Base-by-base conservation (phyloP, 805 yeast genomes). In the Lachancea lanzarotensis region DNA sequence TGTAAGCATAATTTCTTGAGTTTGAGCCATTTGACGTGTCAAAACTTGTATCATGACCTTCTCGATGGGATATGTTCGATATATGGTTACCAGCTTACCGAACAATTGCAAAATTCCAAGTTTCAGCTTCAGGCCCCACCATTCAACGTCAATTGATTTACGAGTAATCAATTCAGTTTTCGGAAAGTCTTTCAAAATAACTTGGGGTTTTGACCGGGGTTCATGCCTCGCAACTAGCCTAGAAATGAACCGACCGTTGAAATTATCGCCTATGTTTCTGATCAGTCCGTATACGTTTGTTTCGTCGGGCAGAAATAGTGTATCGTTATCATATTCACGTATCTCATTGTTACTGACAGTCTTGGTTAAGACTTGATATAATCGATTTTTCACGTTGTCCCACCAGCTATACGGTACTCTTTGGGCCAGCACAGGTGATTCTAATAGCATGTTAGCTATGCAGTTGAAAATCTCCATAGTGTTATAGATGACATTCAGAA, bases 391-490 rank as follows among this genome's bases (percentile, higher is more conserved):
- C 37, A 55, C 50, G 35, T 54, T 55, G 30, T 43, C 52, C 66
- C 66, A 62, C 65, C 65, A 60, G 17, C 16, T 29, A 18, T 16
- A 11, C 16, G 39, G 31, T 4, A 39, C 35, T 16, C 12, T 33
- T 10, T 33, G 31, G 16, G 19, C 40, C 16, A 44, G 16, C 22
- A 25, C 40, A 1, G 43, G 43, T 3, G 27, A 17, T 15, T 44
- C 38, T 15, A 52, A 36, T 26, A 47, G 30, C 37, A 57, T 52
- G 10, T 54, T 55, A 1, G 75, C 60, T 10, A 80, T 66, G 34
- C 70, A 65, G 13, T 69, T 70, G 39, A 81, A 56, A 19, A 81
- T 74, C 47, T 76, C 82, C n/a, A 81, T 70, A 12, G 71, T 55
- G 53, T 74, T 78, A 51, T 66, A 71, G 5, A 80, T 69, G 39